Evolutionary conservation across 2,329 filamentous ascomycete genomes (phyloP).

Genomic region (Cladosporium sphaerospermum): DNA sequence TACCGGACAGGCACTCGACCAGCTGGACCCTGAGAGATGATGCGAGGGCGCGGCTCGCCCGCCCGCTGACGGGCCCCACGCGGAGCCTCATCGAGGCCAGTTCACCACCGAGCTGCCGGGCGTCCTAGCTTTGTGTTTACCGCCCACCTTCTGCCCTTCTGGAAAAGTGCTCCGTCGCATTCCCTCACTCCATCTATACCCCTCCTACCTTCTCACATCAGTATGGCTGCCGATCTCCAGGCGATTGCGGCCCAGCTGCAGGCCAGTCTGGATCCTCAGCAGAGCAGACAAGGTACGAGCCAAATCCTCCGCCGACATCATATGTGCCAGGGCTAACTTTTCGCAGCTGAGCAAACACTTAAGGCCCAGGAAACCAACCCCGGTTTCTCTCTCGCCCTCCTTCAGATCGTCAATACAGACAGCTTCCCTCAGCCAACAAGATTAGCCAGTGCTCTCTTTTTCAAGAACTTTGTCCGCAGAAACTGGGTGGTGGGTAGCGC

Average conservation of each 20-base stretch:
- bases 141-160: not conserved
- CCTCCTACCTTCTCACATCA: not conserved
- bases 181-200: not conserved
- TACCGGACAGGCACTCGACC: too few relatives aligned
- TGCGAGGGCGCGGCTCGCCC: too few relatives aligned
- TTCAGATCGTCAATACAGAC: slow-evolving; percentile 81
- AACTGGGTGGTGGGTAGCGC: slow-evolving; percentile 71
- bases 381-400: slow-evolving; percentile 76
- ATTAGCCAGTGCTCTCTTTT: slow-evolving; percentile 82
- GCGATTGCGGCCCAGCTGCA: slow-evolving; percentile 76
- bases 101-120: not conserved
- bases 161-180: slow-evolving; percentile 7
- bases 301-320: not conserved
- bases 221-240: slow-evolving; percentile 57
- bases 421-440: slow-evolving; percentile 69
- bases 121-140: slow-evolving; percentile 12
- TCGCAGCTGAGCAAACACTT: slow-evolving; percentile 71
- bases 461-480: slow-evolving; percentile 96
- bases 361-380: slow-evolving; percentile 74
- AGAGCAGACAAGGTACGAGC: slow-evolving; percentile 78
- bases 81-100: not conserved
- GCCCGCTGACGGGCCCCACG: too few relatives aligned
- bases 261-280: slow-evolving; percentile 78
- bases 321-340: slow-evolving; percentile 7
- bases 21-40: too few relatives aligned